These are phyloP conservation scores for Diplodia mutila DNA, from an alignment of 2,329 filamentous ascomycete genomes.

Conservation along the genomic window DNA sequence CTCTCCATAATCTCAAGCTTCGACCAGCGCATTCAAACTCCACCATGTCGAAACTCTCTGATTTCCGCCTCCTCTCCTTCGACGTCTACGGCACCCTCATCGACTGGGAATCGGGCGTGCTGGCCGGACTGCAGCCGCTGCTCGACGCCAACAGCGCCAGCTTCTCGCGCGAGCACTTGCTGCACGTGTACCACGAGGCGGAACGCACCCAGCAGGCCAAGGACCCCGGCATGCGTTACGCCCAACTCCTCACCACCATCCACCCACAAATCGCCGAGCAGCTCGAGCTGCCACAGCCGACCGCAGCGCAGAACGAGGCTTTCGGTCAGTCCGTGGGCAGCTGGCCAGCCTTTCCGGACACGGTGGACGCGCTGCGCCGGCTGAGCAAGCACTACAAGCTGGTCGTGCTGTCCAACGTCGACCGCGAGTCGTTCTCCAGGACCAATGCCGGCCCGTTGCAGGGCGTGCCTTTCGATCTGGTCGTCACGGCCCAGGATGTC, in stretches of 20 bases:
- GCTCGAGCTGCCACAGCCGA: slow-evolving; percentile 41
- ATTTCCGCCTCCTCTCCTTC: slow-evolving; percentile 60
- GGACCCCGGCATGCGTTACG: slow-evolving; percentile 65
- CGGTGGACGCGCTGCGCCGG: slow-evolving; percentile 55
- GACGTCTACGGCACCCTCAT: slow-evolving; percentile 81
- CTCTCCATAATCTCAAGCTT: too few species aligned
- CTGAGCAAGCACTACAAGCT: slow-evolving; percentile 61
- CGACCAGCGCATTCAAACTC: not conserved
- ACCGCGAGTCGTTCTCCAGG: slow-evolving; percentile 55
- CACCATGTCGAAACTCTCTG: not conserved
- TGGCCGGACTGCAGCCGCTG: slow-evolving; percentile 57
- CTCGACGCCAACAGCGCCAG: slow-evolving; percentile 45
- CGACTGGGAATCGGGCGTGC: slow-evolving; percentile 73
- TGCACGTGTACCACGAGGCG: slow-evolving; percentile 36
- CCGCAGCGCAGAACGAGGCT: slow-evolving; percentile 47
- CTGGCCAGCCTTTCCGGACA: slow-evolving; percentile 64
- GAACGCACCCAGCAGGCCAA: slow-evolving; percentile 55
- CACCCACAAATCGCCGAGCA: slow-evolving; percentile 54
- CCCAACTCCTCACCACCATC: slow-evolving; percentile 58
- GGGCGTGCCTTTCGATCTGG: slow-evolving; percentile 63
- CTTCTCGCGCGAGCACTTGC: slow-evolving; percentile 46
- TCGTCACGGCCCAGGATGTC: slow-evolving; percentile 72
- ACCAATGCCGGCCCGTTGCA: slow-evolving; percentile 56
- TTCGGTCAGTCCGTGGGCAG: slow-evolving; percentile 58
- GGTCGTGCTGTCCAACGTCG: slow-evolving; percentile 65